Conservation (phyloP, 1,139 yeast species). For the Arxiozyma telluris region DNA sequence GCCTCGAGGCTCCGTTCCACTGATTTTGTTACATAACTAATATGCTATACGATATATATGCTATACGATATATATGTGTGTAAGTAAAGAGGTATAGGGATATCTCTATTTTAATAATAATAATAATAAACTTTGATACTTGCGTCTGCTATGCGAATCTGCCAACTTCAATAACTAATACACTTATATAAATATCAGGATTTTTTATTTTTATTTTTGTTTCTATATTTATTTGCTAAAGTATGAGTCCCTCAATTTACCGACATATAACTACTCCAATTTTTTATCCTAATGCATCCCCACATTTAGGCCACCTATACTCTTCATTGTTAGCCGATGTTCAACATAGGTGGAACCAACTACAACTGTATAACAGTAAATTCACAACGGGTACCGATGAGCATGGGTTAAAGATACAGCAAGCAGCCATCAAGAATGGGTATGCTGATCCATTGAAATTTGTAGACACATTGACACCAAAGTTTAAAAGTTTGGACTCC, state of each 20-base stretch:
- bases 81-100: no score
- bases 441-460: constrained; percentile 48
- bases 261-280: constrained; percentile 80
- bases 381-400: constrained; percentile 95
- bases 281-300: constrained; percentile 90
- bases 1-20: not conserved
- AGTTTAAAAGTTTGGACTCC: constrained; percentile 55
- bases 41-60: no score
- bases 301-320: constrained; percentile 91
- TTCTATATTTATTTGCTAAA: not conserved
- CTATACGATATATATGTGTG: no score
- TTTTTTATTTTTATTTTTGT: no score
- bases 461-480: constrained; percentile 60
- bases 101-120: no score
- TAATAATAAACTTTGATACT: not conserved
- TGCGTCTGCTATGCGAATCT: no score
- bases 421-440: constrained; percentile 50
- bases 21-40: no score
- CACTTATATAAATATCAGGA: no score
- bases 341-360: constrained; percentile 58
- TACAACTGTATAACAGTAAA: constrained; percentile 41
- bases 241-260: not conserved
- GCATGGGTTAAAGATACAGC: constrained; percentile 88
- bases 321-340: constrained; percentile 81
- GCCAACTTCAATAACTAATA: no score